Evolutionary conservation across 805 yeast species (phyloP), one percentile per base, ranked within the genome.

Genomic region (Lipomyces kockii): DNA sequence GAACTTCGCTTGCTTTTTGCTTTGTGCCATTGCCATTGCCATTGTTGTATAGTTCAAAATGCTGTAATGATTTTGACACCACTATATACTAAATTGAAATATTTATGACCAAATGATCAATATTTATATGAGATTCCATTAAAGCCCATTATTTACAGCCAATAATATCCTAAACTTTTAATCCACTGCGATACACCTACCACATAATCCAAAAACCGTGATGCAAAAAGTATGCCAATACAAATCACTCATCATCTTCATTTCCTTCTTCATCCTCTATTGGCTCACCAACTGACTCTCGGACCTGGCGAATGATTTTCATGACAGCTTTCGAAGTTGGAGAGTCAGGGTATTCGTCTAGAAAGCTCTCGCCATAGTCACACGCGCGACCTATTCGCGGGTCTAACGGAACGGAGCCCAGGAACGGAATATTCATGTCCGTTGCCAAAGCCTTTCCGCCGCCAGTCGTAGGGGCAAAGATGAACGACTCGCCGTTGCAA

Each of bases 381-480:
- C 98, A 92, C 56, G 92, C 84, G 73, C 83, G 84, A 0, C 98
- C 98, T 22, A 95, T 92, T 68, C 98, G 83, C 14, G 99, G 98
- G 79, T 95, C 99, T 55, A 95, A 82, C 0, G 99, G 99, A 1
- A 95, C 97, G 11, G 92, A 84, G 0, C 99, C 99, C 65, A 95
- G 81, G 74, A 89, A 95, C 25, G 89, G 89, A 17, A 95, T 84
- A 14, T 82, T 83, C 77, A 91, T 77, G 68, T 95, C 99, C 72
- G 88, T 80, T 64, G 98, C 95, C 56, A 95, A 80, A 37, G 87
- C 86, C 73, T 86, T 84, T 8, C 98, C 99, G 25, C 99, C 99
- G 17, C 99, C 99, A 0, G 99, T 95, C 1, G 99, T 95, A 17
- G 99, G 91, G 69, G 89, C 88, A 79, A 95, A 95, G 3, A 95